These are phyloP conservation scores for Cladosporium phlei DNA, from an alignment of 2,329 filamentous ascomycete genomes.

Conservation along the genomic window DNA sequence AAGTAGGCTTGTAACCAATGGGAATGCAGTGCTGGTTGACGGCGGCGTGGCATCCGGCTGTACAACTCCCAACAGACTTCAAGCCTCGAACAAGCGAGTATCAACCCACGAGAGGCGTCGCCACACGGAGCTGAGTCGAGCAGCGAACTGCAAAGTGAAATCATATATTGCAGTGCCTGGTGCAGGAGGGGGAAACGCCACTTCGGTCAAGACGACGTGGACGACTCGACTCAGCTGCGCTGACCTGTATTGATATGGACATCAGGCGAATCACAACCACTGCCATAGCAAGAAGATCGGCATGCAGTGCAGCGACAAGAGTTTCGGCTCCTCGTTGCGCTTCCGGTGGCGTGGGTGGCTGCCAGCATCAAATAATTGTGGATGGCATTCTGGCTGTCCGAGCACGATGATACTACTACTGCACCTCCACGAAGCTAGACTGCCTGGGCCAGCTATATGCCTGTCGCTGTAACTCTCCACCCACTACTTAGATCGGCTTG, in stretches of 20 bases:
- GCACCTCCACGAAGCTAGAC: too few relatives aligned
- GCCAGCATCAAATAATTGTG: not conserved
- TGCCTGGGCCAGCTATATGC: too few relatives aligned
- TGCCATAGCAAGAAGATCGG: conserved; percentile 8
- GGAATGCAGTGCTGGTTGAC: not conserved
- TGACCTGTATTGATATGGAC: too few relatives aligned
- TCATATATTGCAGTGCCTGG: not conserved
- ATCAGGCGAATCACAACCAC: not conserved
- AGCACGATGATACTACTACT: not conserved
- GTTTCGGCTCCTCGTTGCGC: conserved; percentile 3
- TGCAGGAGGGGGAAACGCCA: not conserved
- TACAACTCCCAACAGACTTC: conserved; percentile 9
- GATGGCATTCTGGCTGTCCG: not conserved
- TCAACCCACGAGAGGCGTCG: not conserved
- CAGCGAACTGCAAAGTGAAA: too few relatives aligned
- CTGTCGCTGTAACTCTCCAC: too few relatives aligned
- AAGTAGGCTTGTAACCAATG: not conserved
- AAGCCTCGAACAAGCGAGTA: conserved; percentile 5
- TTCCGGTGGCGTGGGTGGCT: conserved; percentile 7
- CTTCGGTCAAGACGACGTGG: too few relatives aligned
- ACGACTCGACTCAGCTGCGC: too few relatives aligned
- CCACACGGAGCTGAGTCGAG: too few relatives aligned
- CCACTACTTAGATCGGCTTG: too few relatives aligned
- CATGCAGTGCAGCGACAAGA: conserved; percentile 6
- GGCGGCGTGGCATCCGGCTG: not conserved